Percentiles rank a stretch among this genome's conserved stretches.
phyloP scores from a whole-genome alignment of 345 rosid species.

The Adansonia digitata region DNA sequence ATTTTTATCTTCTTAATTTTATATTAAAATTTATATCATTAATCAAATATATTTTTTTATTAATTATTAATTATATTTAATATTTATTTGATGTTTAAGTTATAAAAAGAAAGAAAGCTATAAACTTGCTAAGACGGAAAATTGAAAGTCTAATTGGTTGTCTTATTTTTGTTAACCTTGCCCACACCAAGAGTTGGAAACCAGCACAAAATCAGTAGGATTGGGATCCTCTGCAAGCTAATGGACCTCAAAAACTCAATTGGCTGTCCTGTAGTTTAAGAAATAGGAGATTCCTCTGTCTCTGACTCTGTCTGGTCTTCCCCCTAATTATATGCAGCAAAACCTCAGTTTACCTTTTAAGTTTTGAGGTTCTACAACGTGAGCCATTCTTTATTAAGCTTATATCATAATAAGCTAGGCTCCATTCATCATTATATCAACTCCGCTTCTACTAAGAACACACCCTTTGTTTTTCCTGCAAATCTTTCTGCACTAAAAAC shows the following conservation, averaged over 20 bases:
- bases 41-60: too few relatives aligned
- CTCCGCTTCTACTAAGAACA: constrained; percentile 1
- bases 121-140: too few relatives aligned
- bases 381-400: not conserved
- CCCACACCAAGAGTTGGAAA: not conserved
- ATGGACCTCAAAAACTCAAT: constrained; percentile 29
- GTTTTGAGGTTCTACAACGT: not conserved
- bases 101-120: too few relatives aligned
- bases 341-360: not conserved
- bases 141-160: too few relatives aligned
- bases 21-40: too few relatives aligned
- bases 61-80: too few relatives aligned
- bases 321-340: not conserved
- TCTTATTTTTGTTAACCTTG: too few relatives aligned
- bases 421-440: constrained; percentile 9
- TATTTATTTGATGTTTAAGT: too few relatives aligned
- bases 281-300: constrained; percentile 26
- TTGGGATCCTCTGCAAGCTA: constrained; percentile 15
- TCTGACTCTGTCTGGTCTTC: not conserved
- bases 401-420: not conserved
- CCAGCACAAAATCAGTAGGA: not conserved
- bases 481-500: not conserved
- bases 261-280: constrained; percentile 29
- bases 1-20: too few relatives aligned
- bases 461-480: not conserved